Base-by-base conservation (phyloP, 108 stramenopile genomes). In the Fistulifera pelliculosa region DNA sequence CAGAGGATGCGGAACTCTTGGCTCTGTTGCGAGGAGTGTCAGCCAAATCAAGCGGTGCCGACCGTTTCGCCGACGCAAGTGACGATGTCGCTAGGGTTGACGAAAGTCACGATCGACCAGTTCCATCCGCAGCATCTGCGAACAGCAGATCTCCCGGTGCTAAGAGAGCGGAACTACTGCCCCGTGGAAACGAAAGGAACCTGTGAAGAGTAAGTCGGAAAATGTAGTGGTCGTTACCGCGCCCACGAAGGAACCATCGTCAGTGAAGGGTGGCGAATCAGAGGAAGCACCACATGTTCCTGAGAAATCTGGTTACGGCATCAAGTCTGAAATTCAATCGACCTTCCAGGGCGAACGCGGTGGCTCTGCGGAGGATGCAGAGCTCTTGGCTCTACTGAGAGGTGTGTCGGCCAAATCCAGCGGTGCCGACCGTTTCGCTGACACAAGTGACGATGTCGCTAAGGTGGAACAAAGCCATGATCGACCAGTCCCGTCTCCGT, bases 291-390 rank as follows among this genome's bases (percentile, higher is more conserved):
- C n/a, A 38, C 18, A 38, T 38, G 35, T 10, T 38, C 2, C 5
- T 13, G 25, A 23, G 2, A 2, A 10, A 27, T 2, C 38, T 17
- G 31, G 17, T 3, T 21, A 21, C 18, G 35, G 53, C 27, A n/a
- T 54, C 14, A 54, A 54, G 27, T 54, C 53, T 57, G 27, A 17
- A 43, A 10, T 27, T 25, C 72, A 77, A 25, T 58, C 74, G 24
- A 86, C 80, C 15, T 80, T 86, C 27, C 55, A 44, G 21, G 84
- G 84, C 17, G 78, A 86, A 16, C 74, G 84, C 18, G 88, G 88
- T 14, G 84, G 84, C 1, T 55, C 60, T 47, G 88, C 88, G 18
- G 68, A 88, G 28, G 87, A 88, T 49, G 82, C 76, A 27, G 87
- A 82, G 42, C 50, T 89, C 25, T 47, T 83, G 53, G 77, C 77